Percentiles rank a stretch among this genome's conserved stretches.
Evolutionary conservation across 1,139 yeast species (phyloP).

Genomic region (Suhomyces bolitotheri): DNA sequence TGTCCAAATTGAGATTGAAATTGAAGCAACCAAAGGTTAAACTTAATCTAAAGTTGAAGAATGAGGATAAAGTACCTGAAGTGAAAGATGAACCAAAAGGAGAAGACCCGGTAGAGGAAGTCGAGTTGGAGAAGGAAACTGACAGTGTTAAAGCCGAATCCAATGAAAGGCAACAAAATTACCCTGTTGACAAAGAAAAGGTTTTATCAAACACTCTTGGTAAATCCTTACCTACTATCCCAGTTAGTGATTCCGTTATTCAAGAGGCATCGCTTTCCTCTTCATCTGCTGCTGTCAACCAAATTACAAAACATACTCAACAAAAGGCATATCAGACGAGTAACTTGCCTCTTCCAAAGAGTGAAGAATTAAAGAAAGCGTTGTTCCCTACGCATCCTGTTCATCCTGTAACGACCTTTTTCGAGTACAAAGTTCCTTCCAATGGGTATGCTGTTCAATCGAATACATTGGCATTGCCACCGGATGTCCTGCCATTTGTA

Average conservation of each 20-base stretch:
- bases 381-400: slow-evolving; percentile 37
- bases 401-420: slow-evolving; percentile 25
- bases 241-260: slow-evolving; percentile 22
- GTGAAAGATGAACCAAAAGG: slow-evolving; percentile 22
- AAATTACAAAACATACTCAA: slow-evolving; percentile 28
- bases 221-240: slow-evolving; percentile 19
- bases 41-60: slow-evolving; percentile 24
- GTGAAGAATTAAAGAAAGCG: slow-evolving; percentile 31
- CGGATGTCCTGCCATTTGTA: slow-evolving; percentile 44
- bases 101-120: slow-evolving; percentile 21
- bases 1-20: slow-evolving; percentile 29
- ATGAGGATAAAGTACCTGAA: slow-evolving; percentile 22
- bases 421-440: slow-evolving; percentile 49
- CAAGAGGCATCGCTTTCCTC: slow-evolving; percentile 22
- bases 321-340: slow-evolving; percentile 26
- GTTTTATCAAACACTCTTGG: slow-evolving; percentile 20
- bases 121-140: slow-evolving; percentile 7
- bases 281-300: slow-evolving; percentile 18
- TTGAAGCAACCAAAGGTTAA: slow-evolving; percentile 29
- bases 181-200: slow-evolving; percentile 6
- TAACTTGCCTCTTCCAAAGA: slow-evolving; percentile 20
- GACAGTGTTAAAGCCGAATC: slow-evolving; percentile 9
- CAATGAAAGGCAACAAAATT: slow-evolving; percentile 3
- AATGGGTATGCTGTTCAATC: slow-evolving; percentile 46
- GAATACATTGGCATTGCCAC: slow-evolving; percentile 46